phyloP scores from a whole-genome alignment of 345 rosid species.

The Gossypium arboreum region DNA sequence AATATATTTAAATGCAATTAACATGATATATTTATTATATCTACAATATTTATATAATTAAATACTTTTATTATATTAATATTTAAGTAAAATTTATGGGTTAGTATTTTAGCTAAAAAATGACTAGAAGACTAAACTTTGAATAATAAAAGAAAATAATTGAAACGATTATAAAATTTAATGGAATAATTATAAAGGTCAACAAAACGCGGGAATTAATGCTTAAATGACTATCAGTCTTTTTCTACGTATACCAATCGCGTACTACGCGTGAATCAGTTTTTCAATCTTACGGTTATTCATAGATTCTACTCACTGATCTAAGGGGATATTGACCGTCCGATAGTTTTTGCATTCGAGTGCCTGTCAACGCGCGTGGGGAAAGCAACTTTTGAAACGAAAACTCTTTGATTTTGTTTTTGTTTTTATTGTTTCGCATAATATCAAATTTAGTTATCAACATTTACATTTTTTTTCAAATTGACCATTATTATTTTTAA shows the following conservation, averaged over 20 bases:
- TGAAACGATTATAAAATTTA: neutral
- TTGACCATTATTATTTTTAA: no score
- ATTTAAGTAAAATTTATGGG: neutral
- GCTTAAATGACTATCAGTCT: slow-evolving; percentile 19
- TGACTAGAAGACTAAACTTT: neutral
- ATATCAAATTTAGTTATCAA: no score
- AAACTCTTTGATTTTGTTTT: neutral
- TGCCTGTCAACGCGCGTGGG: neutral
- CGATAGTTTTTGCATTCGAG: neutral
- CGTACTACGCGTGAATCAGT: neutral
- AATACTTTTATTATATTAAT: neutral
- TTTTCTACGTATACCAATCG: neutral
- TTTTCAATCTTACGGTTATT: no score
- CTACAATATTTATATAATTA: neutral
- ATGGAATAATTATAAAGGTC: neutral
- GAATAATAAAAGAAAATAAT: neutral
- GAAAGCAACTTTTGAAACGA: neutral
- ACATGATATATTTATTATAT: neutral
- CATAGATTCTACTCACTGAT: neutral
- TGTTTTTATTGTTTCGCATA: neutral
- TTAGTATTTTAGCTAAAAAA: neutral
- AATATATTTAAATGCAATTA: neutral
- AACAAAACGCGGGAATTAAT: slow-evolving; percentile 17
- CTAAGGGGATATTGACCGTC: neutral
- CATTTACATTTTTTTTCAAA: fast-evolving